Base-by-base conservation (phyloP, 805 yeast species). In the Lipomyces yamadae region DNA sequence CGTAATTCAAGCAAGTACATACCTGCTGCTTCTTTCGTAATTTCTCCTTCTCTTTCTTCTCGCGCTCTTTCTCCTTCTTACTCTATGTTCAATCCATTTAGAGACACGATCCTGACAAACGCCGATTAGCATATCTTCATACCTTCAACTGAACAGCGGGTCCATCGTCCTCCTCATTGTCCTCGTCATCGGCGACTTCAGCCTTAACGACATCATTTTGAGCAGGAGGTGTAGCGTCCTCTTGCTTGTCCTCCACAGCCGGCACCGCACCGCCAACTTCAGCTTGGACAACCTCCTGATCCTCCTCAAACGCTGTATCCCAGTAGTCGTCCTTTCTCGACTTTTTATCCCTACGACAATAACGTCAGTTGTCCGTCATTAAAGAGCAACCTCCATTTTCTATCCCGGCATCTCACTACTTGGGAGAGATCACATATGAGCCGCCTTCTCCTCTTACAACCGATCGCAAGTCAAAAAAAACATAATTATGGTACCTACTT, bases 61-160 rank as follows among this genome's bases (percentile, higher is more conserved):
- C 96, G 86, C 91, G 91, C 79, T 95, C 97, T 81, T 88, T 93
- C 81, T 94, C 98, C 80, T 94, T 92, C 85, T 94, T 95, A 65
- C 79, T 93, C 92, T 76, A 92, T 83, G 71, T 86, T 42, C n/a
- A 11, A 15, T 2, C 24, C 2, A 15, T 18, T 42, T 42, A 42
- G 48, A 5, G 8, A 15, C 48, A 42, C 18, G 29, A 42, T 15
- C 18, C 48, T 15, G 18, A 15, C 84, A 58, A 33, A 29, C 30
- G 11, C 50, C n/a, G 3, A 50, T 8, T 7, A 3, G 54, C 6
- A 13, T 4, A 60, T 15, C 30, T 4, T 78, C 29, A 69, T 74
- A 63, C 74, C 73, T 55, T 70, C 74, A 13, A 66, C 77, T 85
- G 84, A 63, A 85, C 85, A 73, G 86, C 87, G 68, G 85, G 86